A percentile compares a stretch with the other conserved stretches of the same genome.
phyloP scores from a whole-genome alignment of 441 rosid species.

The Biscutella laevigata region DNA sequence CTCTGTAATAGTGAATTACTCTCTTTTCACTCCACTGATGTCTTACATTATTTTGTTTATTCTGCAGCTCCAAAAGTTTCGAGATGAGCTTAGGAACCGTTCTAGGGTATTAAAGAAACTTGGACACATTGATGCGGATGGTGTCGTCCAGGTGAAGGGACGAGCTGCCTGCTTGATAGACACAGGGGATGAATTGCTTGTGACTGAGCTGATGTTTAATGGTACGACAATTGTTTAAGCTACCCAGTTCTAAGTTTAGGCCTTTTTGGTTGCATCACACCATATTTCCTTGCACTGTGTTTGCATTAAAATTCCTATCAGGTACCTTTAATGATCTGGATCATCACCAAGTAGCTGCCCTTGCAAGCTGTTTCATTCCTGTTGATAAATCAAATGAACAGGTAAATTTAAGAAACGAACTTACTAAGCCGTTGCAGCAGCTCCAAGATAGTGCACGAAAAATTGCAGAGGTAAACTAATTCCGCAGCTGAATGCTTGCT shows the following conservation, averaged over 20 bases:
- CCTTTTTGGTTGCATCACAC: conserved; percentile 5
- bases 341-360: conserved; percentile 96
- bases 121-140: conserved; percentile 83
- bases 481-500: conserved; percentile 4
- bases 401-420: conserved; percentile 77
- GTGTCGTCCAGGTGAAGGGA: conserved; percentile 88
- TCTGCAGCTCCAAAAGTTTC: conserved; percentile 83
- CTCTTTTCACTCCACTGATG: conserved; percentile 1
- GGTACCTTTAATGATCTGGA: conserved; percentile 94
- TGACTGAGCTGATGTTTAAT: conserved; percentile 94
- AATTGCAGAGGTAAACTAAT: conserved; percentile 67
- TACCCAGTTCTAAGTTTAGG: conserved; percentile 6
- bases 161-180: conserved; percentile 98
- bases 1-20: neutral
- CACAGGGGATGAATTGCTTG: conserved; percentile 97
- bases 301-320: conserved; percentile 25
- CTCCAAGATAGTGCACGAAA: conserved; percentile 93
- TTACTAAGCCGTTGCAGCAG: conserved; percentile 85
- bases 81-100: conserved; percentile 90
- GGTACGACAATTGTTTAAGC: conserved; percentile 36
- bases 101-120: conserved; percentile 93
- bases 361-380: conserved; percentile 98
- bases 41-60: conserved; percentile 10
- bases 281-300: conserved; percentile 7
- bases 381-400: conserved; percentile 91